A percentile compares a stretch with the other conserved stretches of the same genome.
Evolutionary conservation across 108 stramenopile species (phyloP).

Genomic region (Fistulifera solaris): DNA sequence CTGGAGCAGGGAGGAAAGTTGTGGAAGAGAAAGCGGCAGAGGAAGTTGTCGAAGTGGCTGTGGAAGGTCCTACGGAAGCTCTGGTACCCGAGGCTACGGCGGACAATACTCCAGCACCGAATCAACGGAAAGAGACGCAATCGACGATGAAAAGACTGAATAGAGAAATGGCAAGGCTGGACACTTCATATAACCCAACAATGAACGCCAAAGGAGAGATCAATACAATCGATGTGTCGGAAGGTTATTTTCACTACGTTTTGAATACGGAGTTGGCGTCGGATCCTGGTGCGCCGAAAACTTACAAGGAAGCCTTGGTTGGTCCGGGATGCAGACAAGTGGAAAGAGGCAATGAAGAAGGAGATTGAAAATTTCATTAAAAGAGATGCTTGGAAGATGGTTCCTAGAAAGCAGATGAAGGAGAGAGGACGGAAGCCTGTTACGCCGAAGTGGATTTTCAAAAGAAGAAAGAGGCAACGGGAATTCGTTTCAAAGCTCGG

Average conservation of each 20-base stretch:
- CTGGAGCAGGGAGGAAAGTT: conserved; percentile 5
- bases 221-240: no score
- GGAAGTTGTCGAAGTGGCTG: conserved; percentile 2
- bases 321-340: background rate
- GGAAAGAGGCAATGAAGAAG: background rate
- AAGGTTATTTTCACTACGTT: background rate
- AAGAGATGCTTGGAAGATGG: conserved; percentile 2
- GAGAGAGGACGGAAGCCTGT: background rate
- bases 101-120: background rate
- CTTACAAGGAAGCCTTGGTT: background rate
- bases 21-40: background rate
- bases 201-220: no score
- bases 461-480: conserved; percentile 12
- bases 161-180: conserved; percentile 3
- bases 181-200: conserved; percentile 4
- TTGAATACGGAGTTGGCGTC: conserved; percentile 3
- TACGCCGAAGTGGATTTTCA: conserved; percentile 4
- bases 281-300: conserved; percentile 8
- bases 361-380: background rate
- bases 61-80: background rate
- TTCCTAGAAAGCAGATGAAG: background rate
- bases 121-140: background rate
- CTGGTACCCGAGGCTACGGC: conserved; percentile 1
- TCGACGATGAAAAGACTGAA: no score
- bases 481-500: background rate